These are phyloP conservation scores for Kazachstania sp. DNA, from an alignment of 1,139 yeast genomes.

Conservation along the genomic window DNA sequence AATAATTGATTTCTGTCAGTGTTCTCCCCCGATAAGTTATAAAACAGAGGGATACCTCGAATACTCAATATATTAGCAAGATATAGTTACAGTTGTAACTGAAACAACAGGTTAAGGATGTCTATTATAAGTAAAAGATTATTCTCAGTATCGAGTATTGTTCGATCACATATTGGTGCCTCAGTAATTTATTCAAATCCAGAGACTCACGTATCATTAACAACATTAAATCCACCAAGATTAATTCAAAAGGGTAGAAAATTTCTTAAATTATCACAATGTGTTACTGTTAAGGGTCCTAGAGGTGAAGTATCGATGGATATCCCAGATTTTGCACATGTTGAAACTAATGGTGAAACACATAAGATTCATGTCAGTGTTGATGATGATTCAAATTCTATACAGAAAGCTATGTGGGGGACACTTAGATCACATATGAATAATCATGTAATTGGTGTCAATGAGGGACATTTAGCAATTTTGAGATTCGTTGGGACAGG, in stretches of 20 bases:
- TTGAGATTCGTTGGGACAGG: constrained; percentile 97
- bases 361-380: constrained; percentile 46
- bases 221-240: constrained; percentile 35
- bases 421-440: constrained; percentile 73
- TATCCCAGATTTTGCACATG: constrained; percentile 57
- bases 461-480: constrained; percentile 86
- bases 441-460: constrained; percentile 76
- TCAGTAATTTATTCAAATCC: constrained; percentile 50
- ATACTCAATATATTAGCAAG: no score
- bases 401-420: constrained; percentile 93
- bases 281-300: constrained; percentile 71
- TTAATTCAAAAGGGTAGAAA: constrained; percentile 63
- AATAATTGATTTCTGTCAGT: no score
- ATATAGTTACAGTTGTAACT: no score
- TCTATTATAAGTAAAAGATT: constrained; percentile 18
- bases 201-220: constrained; percentile 39
- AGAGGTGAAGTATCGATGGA: constrained; percentile 57
- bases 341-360: constrained; percentile 34
- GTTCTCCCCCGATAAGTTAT: no score
- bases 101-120: no score
- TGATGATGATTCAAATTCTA: constrained; percentile 46
- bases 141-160: constrained; percentile 29
- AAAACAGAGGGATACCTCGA: no score
- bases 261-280: constrained; percentile 49
- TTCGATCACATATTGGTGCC: constrained; percentile 50